phyloP scores from a whole-genome alignment of 2,329 filamentous ascomycete genomes.

The Microdochium trichocladiopsis region DNA sequence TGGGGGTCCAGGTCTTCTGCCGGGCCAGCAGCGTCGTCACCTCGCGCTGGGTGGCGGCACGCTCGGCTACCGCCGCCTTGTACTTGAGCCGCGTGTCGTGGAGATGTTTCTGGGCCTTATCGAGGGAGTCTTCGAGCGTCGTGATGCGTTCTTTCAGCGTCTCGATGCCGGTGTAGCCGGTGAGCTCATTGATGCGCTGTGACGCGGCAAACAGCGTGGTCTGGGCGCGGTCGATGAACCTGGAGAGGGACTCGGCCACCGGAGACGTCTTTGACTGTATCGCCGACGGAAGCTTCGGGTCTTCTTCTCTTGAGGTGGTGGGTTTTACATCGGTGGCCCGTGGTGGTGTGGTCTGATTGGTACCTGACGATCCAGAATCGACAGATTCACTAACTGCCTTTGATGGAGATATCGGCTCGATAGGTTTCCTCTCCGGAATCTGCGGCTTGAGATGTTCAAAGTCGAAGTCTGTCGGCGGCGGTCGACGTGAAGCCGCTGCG shows the following conservation, averaged over 20 bases:
- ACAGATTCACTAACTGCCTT: not conserved
- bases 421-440: not conserved
- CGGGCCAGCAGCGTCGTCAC: conserved; percentile 89
- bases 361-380: not conserved
- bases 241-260: conserved; percentile 45
- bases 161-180: conserved; percentile 90
- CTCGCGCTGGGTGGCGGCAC: conserved; percentile 87
- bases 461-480: not conserved
- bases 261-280: conserved; percentile 12
- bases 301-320: not conserved
- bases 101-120: conserved; percentile 56
- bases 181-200: conserved; percentile 86
- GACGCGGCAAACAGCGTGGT: conserved; percentile 78
- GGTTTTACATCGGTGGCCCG: not conserved
- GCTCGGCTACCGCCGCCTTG: conserved; percentile 74
- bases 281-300: conserved; percentile 22
- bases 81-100: conserved; percentile 68
- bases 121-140: conserved; percentile 52
- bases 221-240: conserved; percentile 84
- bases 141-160: conserved; percentile 73
- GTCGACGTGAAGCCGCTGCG: not conserved
- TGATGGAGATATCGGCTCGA: not conserved
- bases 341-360: not conserved
- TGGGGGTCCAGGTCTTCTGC: conserved; percentile 84
- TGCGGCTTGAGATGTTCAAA: not conserved